Conservation (phyloP, 768 basidiomycete species). For the Porphyrellus cyaneotinctus region DNA sequence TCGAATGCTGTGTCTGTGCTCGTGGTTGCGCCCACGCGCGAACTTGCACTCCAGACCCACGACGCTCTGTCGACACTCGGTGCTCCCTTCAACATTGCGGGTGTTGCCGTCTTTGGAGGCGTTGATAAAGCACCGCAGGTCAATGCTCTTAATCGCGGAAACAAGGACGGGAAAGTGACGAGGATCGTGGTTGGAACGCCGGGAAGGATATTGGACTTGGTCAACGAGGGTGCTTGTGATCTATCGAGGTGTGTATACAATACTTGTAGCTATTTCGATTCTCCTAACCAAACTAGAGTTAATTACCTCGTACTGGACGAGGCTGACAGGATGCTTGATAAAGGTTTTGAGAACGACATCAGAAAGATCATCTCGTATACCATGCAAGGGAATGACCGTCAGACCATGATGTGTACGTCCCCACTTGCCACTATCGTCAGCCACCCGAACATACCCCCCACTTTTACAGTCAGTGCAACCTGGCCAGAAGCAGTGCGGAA, state of each 20-base stretch:
- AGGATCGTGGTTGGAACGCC: conserved; percentile 94
- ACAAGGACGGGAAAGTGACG: conserved; percentile 49
- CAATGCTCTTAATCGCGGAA: conserved; percentile 54
- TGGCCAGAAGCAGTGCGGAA: conserved; percentile 95
- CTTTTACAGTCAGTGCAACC: conserved; percentile 80
- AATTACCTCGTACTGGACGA: conserved; percentile 93
- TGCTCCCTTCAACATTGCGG: conserved; percentile 66
- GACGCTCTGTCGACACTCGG: conserved; percentile 75
- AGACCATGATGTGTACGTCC: conserved; percentile 90
- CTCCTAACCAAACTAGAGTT: conserved; percentile 46
- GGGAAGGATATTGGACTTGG: conserved; percentile 88
- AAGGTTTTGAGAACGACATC: conserved; percentile 98
- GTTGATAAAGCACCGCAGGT: conserved; percentile 85
- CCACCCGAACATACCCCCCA: background rate
- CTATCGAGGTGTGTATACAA: conserved; percentile 56
- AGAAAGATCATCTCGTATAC: conserved; percentile 79
- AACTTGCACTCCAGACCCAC: conserved; percentile 94
- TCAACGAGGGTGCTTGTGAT: conserved; percentile 81
- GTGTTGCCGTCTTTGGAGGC: conserved; percentile 93
- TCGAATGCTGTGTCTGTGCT: conserved; percentile 54
- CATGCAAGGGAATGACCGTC: conserved; percentile 63
- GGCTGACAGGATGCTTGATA: conserved; percentile 97
- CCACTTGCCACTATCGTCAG: background rate
- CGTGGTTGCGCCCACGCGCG: conserved; percentile 91
- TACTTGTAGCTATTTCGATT: background rate